Conservation (phyloP, 192 early-diverging fungal genomes). For the Gonapodya sp. region DNA sequence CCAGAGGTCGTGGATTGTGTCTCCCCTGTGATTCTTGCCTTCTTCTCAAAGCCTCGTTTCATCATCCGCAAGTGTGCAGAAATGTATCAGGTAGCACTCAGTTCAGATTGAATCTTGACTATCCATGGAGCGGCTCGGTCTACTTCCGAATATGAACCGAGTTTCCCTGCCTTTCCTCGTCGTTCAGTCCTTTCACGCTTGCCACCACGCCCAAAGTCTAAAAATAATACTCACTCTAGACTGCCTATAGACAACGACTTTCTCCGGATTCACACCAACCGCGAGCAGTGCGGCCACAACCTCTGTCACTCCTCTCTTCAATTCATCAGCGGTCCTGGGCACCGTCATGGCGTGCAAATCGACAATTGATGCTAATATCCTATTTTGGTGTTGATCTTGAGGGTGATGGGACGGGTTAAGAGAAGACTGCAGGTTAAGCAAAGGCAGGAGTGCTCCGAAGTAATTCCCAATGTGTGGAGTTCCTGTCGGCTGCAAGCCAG, state of each 20-base stretch:
- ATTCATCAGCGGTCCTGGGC: conserved; percentile 49
- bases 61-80: no score
- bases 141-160: no score
- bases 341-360: conserved; percentile 86
- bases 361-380: conserved; percentile 56
- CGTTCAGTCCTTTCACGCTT: no score
- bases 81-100: no score
- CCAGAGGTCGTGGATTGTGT: no score
- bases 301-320: conserved; percentile 57
- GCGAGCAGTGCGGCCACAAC: conserved; percentile 71
- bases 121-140: no score
- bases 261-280: conserved; percentile 68
- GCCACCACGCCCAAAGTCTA: no score
- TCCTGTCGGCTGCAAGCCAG: conserved; percentile 91
- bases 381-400: background rate
- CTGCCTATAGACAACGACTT: conserved; percentile 74
- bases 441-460: conserved; percentile 78
- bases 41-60: no score
- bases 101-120: no score
- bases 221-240: conserved; percentile 41
- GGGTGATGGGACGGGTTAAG: background rate
- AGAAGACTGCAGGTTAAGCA: conserved; percentile 62
- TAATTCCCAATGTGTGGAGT: conserved; percentile 91
- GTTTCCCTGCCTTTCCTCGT: no score
- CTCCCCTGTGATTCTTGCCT: no score